These are phyloP conservation scores for Hylodesmum podocarpum DNA, from an alignment of 306 rosid genomes.

Conservation along the genomic window DNA sequence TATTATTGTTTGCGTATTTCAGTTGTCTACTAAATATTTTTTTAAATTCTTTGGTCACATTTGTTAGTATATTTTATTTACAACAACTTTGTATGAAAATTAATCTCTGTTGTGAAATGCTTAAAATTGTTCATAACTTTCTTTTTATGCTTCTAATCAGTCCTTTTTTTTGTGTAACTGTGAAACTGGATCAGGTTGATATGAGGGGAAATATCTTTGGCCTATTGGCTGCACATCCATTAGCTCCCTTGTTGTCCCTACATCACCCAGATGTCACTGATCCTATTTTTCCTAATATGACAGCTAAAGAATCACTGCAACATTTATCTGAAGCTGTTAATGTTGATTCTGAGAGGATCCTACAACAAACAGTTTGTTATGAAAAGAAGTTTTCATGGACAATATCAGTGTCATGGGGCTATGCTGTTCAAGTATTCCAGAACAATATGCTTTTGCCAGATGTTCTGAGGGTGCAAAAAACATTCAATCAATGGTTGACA, in stretches of 20 bases:
- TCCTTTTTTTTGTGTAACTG: slow-evolving; percentile 4
- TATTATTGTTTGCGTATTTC: too few relatives aligned
- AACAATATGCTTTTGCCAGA: slow-evolving; percentile 53
- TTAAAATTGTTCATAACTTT: background rate
- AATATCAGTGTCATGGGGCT: slow-evolving; percentile 84
- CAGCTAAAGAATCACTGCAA: slow-evolving; percentile 44
- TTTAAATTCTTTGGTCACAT: too few relatives aligned
- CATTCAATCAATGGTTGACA: slow-evolving; percentile 61
- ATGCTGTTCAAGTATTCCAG: slow-evolving; percentile 66
- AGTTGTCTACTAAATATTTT: too few relatives aligned
- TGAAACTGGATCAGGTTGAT: slow-evolving; percentile 56
- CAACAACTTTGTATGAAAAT: too few relatives aligned
- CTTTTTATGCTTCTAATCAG: background rate
- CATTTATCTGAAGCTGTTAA: slow-evolving; percentile 57
- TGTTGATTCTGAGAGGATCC: slow-evolving; percentile 61
- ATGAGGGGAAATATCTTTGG: slow-evolving; percentile 66
- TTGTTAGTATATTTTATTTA: too few relatives aligned
- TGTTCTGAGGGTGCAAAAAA: slow-evolving; percentile 43
- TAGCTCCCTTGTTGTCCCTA: slow-evolving; percentile 62
- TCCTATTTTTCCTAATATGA: slow-evolving; percentile 75
- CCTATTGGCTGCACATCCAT: slow-evolving; percentile 75
- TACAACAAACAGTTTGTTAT: slow-evolving; percentile 78
- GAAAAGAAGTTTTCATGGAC: slow-evolving; percentile 66
- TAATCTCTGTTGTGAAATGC: background rate
- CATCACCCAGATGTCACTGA: slow-evolving; percentile 56